These are phyloP conservation scores for Mycena maculata DNA, from an alignment of 768 basidiomycete species.

Conservation along the genomic window DNA sequence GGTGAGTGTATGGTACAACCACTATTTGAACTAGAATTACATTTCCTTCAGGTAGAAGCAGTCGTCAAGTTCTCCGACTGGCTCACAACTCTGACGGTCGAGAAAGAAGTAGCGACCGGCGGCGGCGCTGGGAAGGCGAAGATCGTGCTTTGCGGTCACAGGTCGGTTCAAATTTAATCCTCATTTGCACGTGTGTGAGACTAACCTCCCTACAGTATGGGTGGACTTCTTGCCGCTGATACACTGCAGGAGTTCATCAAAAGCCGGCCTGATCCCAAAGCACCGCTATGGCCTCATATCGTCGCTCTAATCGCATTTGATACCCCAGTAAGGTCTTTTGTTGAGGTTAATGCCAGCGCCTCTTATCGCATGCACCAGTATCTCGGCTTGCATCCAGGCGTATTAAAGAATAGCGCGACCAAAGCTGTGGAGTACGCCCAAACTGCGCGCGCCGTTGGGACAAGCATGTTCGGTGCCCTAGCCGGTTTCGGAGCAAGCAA, in stretches of 20 bases:
- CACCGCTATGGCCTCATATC: slow-evolving; percentile 89
- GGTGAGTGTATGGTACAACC: slow-evolving; percentile 55
- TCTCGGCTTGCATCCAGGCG: slow-evolving; percentile 85
- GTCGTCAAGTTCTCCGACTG: slow-evolving; percentile 91
- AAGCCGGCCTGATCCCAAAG: slow-evolving; percentile 69
- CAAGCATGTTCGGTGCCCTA: slow-evolving; percentile 70
- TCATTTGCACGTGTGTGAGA: not conserved
- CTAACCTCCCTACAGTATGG: slow-evolving; percentile 75
- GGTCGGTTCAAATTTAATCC: slow-evolving; percentile 55
- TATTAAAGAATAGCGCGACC: slow-evolving; percentile 86
- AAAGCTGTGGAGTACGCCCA: slow-evolving; percentile 79
- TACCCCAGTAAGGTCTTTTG: slow-evolving; percentile 74
- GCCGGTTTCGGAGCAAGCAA: slow-evolving; percentile 61
- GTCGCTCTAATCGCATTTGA: slow-evolving; percentile 89
- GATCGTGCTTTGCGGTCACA: slow-evolving; percentile 91
- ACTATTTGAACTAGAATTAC: not conserved
- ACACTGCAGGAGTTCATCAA: slow-evolving; percentile 78
- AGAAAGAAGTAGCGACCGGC: slow-evolving; percentile 82
- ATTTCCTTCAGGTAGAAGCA: slow-evolving; percentile 70
- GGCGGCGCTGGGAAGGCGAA: slow-evolving; percentile 82
- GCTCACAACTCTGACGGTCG: slow-evolving; percentile 90
- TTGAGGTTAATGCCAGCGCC: not conserved
- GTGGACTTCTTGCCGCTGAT: slow-evolving; percentile 90
- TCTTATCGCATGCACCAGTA: slow-evolving; percentile 61
- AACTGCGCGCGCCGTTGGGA: slow-evolving; percentile 71